Evolutionary conservation across 2,329 filamentous ascomycete species (phyloP).

Genomic region (Endocalyx cinctus): DNA sequence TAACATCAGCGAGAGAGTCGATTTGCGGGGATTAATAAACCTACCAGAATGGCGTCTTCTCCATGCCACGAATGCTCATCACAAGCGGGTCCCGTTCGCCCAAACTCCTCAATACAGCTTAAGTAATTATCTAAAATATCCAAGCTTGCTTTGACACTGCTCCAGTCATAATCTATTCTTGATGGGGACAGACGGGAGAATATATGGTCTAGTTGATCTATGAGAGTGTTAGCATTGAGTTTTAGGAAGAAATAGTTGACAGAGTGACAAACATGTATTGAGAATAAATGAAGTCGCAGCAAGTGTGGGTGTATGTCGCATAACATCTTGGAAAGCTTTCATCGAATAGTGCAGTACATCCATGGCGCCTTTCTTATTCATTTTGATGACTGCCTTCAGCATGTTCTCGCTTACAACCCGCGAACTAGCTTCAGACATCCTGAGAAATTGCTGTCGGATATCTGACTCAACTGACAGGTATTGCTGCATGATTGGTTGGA

Average conservation of each 20-base stretch:
- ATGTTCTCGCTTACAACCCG: constrained; percentile 35
- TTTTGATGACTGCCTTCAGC: constrained; percentile 44
- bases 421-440: constrained; percentile 40
- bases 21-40: no score
- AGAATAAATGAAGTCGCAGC: constrained; percentile 44
- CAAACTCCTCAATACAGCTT: constrained; percentile 35
- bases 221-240: constrained; percentile 9
- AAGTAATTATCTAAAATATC: constrained; percentile 45
- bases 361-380: constrained; percentile 49
- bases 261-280: constrained; percentile 34
- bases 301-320: constrained; percentile 41
- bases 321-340: constrained; percentile 46
- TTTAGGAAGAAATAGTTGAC: neutral
- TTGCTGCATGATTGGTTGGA: constrained; percentile 53
- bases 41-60: constrained; percentile 45
- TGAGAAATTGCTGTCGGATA: constrained; percentile 50
- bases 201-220: constrained; percentile 45
- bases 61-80: constrained; percentile 28
- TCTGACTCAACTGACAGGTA: constrained; percentile 52
- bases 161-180: constrained; percentile 43
- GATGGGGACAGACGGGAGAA: constrained; percentile 43
- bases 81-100: constrained; percentile 33
- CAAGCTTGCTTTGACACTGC: constrained; percentile 39
- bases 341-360: constrained; percentile 48
- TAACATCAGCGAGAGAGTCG: no score